These are phyloP conservation scores for Cutaneotrichosporon arboriforme DNA, from an alignment of 1,284 basidiomycete species.

Conservation along the genomic window DNA sequence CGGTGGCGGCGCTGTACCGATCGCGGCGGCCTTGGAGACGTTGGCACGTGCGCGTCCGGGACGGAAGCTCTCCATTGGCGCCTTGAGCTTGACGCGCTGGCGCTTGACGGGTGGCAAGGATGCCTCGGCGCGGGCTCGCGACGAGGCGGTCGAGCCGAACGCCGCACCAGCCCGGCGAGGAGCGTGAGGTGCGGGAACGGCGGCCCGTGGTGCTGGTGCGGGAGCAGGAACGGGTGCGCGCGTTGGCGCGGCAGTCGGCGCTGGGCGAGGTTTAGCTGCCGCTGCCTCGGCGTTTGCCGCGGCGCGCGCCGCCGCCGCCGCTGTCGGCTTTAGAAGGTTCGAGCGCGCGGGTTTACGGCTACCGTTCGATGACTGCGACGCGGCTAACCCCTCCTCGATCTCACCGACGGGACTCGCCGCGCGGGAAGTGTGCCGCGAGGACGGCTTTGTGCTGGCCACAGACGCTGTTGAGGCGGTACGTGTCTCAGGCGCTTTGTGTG, in stretches of 20 bases:
- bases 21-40: conserved; percentile 8
- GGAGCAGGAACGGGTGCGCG: not conserved
- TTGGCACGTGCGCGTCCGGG: conserved; percentile 17
- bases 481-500: no score
- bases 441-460: no score
- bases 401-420: no score
- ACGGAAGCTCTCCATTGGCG: conserved; percentile 38
- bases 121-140: conserved; percentile 18
- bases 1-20: conserved; percentile 1
- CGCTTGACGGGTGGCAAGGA: conserved; percentile 28
- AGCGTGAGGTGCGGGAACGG: not conserved
- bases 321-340: conserved; percentile 17
- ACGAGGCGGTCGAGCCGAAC: conserved; percentile 13
- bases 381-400: no score
- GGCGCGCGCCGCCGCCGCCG: conserved; percentile 16
- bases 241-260: not conserved
- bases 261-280: not conserved
- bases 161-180: not conserved
- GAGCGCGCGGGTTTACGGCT: not conserved
- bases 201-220: not conserved
- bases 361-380: no score
- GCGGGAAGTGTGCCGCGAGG: no score
- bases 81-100: conserved; percentile 36
- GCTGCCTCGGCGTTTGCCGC: conserved; percentile 2
- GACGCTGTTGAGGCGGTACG: no score